Evolutionary conservation across 305 asterid species (phyloP), one percentile per base, ranked within the genome.

Genomic region (Rubia tinctorum): DNA sequence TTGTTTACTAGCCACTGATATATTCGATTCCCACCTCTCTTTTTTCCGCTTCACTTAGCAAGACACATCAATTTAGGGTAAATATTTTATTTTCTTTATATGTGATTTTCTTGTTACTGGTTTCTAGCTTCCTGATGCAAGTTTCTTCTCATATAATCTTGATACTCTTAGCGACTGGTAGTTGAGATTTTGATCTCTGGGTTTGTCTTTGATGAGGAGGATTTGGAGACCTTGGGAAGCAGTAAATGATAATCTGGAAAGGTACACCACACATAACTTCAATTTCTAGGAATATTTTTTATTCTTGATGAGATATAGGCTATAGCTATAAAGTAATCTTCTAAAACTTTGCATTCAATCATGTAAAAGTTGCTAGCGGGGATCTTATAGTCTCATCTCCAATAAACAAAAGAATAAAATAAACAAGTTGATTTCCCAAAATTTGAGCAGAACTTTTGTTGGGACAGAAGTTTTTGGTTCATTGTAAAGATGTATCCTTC

Each of bases 141-240:
- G 30, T 63, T 58, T 77, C 78, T 72, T 66, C 73, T 82, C 60
- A 72, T 74, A 73, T 45, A 63, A 70, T 60, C 67, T 83, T 69
- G 8, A 66, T 81, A 55, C 77, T 75, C 49, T 84, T 95, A 95
- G 99, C 82, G 95, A 67, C 79, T 92, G 74, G 98, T 87, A 43
- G 98, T 95, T 81, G 97, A 88, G 85, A 95, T 95, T 77, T 82
- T 88, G 73, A 80, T 95, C 73, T 85, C 98, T 7, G 99, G 98
- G 65, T 87, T 90, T 84, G 95, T 90, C 75, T 89, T 92, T 58
- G 96, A 90, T 86, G 88, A 89, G 78, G 96, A 86, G 37, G 98
- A 90, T 84, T 95, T 89, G 80, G 74, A 90, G 89, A 82, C 95
- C 97, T 78, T 95, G 98, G 99, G 96, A 89, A 78, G 92, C 90